Conservation (phyloP, 2,329 filamentous ascomycete species). For the Claviceps humidiphila region DNA sequence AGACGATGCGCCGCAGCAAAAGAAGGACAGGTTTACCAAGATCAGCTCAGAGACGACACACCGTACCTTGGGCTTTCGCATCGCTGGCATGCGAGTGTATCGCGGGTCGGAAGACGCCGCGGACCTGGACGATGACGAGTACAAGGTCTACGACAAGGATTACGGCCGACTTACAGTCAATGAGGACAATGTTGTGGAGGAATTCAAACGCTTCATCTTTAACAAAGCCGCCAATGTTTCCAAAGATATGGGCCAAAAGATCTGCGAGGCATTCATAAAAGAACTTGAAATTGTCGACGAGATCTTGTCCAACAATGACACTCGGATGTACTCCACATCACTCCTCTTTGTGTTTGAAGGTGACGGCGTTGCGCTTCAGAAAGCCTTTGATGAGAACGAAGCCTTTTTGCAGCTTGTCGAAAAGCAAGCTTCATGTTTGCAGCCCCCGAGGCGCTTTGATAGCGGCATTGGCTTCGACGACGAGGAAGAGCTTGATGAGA, state of each 20-base stretch:
- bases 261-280: conserved; percentile 39
- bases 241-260: conserved; percentile 39
- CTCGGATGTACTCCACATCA: conserved; percentile 50
- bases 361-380: conserved; percentile 40
- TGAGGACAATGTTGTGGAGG: conserved; percentile 38
- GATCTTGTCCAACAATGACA: conserved; percentile 41
- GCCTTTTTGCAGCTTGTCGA: conserved; percentile 37
- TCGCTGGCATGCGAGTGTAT: conserved; percentile 53
- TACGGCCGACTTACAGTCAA: conserved; percentile 43
- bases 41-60: conserved; percentile 48
- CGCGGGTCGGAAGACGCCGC: conserved; percentile 38
- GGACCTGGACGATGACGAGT: conserved; percentile 40
- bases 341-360: conserved; percentile 53
- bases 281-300: conserved; percentile 40
- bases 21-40: conserved; percentile 46
- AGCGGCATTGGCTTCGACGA: conserved; percentile 40
- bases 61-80: conserved; percentile 45
- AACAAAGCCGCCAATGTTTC: conserved; percentile 45
- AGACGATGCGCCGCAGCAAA: conserved; percentile 49
- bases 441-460: conserved; percentile 35
- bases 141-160: conserved; percentile 49
- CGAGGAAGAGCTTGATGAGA: conserved; percentile 21
- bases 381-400: conserved; percentile 42
- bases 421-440: conserved; percentile 11
- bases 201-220: conserved; percentile 45